These are phyloP conservation scores for Tylopilus rubrobrunneus DNA, from an alignment of 768 basidiomycete genomes.

Conservation along the genomic window DNA sequence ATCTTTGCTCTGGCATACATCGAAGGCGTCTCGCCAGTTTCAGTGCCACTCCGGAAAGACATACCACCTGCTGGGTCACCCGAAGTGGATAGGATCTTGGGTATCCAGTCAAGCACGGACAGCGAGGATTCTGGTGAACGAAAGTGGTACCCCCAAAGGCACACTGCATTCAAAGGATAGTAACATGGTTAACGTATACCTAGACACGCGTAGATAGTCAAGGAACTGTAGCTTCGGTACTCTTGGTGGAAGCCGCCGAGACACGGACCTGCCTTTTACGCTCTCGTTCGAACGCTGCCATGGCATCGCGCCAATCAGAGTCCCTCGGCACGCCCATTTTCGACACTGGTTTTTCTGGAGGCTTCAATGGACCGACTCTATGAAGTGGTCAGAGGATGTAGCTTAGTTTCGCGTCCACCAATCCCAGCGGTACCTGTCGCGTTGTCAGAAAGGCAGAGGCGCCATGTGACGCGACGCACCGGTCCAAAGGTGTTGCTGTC, in stretches of 20 bases:
- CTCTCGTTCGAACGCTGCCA: constrained; percentile 32
- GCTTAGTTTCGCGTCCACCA: constrained; percentile 49
- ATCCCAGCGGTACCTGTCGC: constrained; percentile 37
- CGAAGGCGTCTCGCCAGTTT: constrained; percentile 42
- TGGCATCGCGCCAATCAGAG: constrained; percentile 22
- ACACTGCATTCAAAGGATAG: background rate
- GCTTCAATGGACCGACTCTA: constrained; percentile 39
- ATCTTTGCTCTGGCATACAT: constrained; percentile 44
- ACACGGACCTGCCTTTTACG: constrained; percentile 24
- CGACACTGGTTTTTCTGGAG: constrained; percentile 18
- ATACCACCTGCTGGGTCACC: constrained; percentile 41
- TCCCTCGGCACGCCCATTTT: constrained; percentile 20
- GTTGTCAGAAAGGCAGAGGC: background rate
- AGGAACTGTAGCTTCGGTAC: background rate
- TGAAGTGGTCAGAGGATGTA: constrained; percentile 50
- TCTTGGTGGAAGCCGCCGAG: background rate
- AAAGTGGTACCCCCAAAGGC: background rate
- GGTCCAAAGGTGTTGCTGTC: constrained; percentile 76
- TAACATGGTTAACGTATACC: background rate
- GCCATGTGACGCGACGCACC: constrained; percentile 33
- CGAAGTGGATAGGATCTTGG: constrained; percentile 42
- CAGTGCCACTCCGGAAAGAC: constrained; percentile 42
- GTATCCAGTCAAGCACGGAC: constrained; percentile 19
- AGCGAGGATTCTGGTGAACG: constrained; percentile 5
- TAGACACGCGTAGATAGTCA: background rate